Base-by-base conservation (phyloP, 805 yeast genomes). In the Yarrowia osloensis region DNA sequence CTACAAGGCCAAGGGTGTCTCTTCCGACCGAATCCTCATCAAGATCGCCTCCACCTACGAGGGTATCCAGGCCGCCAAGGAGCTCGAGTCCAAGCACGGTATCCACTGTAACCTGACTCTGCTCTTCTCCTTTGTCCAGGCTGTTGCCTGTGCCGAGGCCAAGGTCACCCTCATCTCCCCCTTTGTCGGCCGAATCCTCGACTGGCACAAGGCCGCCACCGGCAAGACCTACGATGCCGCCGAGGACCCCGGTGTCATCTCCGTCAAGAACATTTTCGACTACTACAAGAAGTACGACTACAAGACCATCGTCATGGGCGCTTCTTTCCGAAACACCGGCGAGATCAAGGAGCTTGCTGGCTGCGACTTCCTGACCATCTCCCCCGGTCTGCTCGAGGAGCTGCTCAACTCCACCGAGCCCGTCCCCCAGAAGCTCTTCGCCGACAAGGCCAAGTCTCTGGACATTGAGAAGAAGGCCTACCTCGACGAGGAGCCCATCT, bases 251-350 rank as follows among this genome's bases (percentile, higher is more conserved):
- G 99, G 99, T 89, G 98, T 95, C 70, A 65, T 82, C 63, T 91
- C 97, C 49, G 99, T 95, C 74, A 88, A 87, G 81, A 78, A 77
- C 70, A 95, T 95, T 80, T 95, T 79, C 90, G 90, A 93, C 89
- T 95, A 95, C 88, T 95, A 95, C 90, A 95, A 95, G 88, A 94
- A 94, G 84, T 91, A 80, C 81, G 94, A 88, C 74, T 95, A 95
- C 88, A 85, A 94, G 76, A 95, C 99, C 79, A 93, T 95, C 78
- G 98, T 95, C 77, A 95, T 95, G 99, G 99, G 99, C 81, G 99
- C 99, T 69, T 94, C 98, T 69, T 94, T 95, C 92, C 94, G 99
- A 88, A 95, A 93, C 85, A 80, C 83, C 70, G 97, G 92, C 73
- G 99, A 94, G 84, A 91, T 95, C 81, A 89, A 88, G 81, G 97